phyloP scores from a whole-genome alignment of 768 basidiomycete species.

The Termitomyces sp. region DNA sequence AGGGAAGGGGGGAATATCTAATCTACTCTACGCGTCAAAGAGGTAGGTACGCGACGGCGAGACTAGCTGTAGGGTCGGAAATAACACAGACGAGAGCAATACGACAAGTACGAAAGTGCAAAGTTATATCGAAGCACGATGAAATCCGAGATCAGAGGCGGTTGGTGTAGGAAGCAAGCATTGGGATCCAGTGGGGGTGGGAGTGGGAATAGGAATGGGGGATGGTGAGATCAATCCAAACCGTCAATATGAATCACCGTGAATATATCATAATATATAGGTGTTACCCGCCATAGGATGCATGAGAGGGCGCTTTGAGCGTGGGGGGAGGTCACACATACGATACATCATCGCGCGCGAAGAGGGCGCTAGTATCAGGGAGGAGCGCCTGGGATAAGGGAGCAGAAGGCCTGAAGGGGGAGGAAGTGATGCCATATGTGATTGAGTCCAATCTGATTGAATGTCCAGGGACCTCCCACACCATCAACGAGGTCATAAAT shows the following conservation, averaged over 20 bases:
- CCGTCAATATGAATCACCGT: conserved; percentile 11
- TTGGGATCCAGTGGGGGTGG: neutral
- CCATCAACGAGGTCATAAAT: conserved; percentile 15
- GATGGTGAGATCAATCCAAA: neutral
- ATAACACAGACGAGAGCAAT: neutral
- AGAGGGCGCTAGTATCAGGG: conserved; percentile 6
- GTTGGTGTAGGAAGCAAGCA: neutral
- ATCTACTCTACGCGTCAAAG: conserved; percentile 10
- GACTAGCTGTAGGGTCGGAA: conserved; percentile 4
- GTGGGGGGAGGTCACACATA: neutral
- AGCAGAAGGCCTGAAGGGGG: conserved; percentile 10
- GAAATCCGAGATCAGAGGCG: neutral
- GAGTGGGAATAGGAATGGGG: neutral
- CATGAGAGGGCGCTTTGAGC: neutral
- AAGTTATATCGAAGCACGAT: neutral
- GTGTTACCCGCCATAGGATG: conserved; percentile 4
- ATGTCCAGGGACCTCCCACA: conserved; percentile 9
- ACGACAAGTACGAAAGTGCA: neutral
- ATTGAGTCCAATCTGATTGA: conserved; percentile 8
- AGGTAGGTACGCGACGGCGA: neutral
- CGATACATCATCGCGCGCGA: conserved; percentile 2
- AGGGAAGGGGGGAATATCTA: neutral
- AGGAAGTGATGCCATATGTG: conserved; percentile 7
- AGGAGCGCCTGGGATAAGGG: conserved; percentile 3
- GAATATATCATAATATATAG: conserved; percentile 14